These are phyloP conservation scores for Sclerotinia borealis DNA, from an alignment of 2,329 filamentous ascomycete genomes.

Conservation along the genomic window DNA sequence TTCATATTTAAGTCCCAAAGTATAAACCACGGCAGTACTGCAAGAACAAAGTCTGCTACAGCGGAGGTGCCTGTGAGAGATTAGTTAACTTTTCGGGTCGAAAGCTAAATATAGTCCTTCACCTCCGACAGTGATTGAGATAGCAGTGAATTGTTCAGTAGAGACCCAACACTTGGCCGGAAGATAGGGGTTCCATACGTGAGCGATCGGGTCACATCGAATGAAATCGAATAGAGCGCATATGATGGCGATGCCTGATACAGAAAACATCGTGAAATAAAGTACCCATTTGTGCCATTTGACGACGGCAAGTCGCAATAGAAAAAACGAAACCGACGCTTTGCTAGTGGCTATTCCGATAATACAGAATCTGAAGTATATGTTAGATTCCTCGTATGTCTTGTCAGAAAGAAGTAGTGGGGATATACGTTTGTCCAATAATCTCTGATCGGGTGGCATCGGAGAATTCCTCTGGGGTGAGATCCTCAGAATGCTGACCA, in stretches of 20 bases:
- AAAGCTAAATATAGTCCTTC: background rate
- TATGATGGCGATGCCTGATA: constrained; percentile 4
- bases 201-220: constrained; percentile 16
- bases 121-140: constrained; percentile 1
- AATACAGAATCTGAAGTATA: constrained; percentile 12
- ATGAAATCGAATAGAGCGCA: constrained; percentile 17
- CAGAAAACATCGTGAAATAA: constrained; percentile 10
- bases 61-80: background rate
- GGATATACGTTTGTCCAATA: constrained; percentile 18
- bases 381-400: background rate
- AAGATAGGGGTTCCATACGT: constrained; percentile 15
- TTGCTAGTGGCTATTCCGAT: constrained; percentile 17
- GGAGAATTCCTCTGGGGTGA: constrained; percentile 5
- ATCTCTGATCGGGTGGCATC: constrained; percentile 14
- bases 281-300: constrained; percentile 15
- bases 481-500: constrained; percentile 10
- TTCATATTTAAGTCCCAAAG: constrained; percentile 35
- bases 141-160: constrained; percentile 3
- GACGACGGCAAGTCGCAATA: constrained; percentile 15
- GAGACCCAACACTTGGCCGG: constrained; percentile 14
- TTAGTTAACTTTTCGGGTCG: background rate
- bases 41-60: constrained; percentile 33
- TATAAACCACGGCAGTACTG: constrained; percentile 36
- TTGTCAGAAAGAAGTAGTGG: background rate
- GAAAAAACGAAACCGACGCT: constrained; percentile 15